These are phyloP conservation scores for Gossypium mustelinum DNA, from an alignment of 345 rosid species.

Conservation along the genomic window DNA sequence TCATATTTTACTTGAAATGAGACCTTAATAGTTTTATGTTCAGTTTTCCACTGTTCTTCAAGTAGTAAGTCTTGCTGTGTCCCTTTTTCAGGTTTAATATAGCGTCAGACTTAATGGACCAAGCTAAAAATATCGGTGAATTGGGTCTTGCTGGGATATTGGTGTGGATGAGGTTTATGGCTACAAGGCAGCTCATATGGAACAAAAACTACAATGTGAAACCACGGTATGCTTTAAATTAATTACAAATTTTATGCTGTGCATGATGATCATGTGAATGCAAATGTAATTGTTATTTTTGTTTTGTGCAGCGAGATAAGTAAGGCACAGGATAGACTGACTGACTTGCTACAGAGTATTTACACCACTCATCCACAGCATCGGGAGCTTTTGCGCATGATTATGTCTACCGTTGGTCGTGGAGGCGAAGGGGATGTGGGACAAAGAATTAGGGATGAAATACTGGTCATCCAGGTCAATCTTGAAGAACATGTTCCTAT, in stretches of 20 bases:
- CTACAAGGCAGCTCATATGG: slow-evolving; percentile 97
- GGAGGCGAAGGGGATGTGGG: slow-evolving; percentile 99
- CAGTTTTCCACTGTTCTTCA: slow-evolving; percentile 8
- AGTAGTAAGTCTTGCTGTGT: slow-evolving; percentile 5
- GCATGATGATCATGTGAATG: background rate
- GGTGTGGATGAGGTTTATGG: slow-evolving; percentile 99
- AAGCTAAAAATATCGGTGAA: slow-evolving; percentile 73
- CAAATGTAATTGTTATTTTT: background rate
- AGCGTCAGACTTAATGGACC: slow-evolving; percentile 79
- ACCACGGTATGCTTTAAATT: slow-evolving; percentile 65
- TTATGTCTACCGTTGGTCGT: slow-evolving; percentile 93
- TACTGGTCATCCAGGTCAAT: slow-evolving; percentile 89
- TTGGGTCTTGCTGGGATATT: slow-evolving; percentile 84
- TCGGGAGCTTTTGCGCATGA: slow-evolving; percentile 77
- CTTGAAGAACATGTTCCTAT: slow-evolving; percentile 20
- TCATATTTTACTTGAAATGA: background rate
- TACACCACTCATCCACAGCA: slow-evolving; percentile 55
- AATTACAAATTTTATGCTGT: background rate
- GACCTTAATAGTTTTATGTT: slow-evolving; percentile 2
- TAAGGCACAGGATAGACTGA: slow-evolving; percentile 93
- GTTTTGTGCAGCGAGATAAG: slow-evolving; percentile 79
- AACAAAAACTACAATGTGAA: slow-evolving; percentile 97
- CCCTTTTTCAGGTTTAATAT: slow-evolving; percentile 68
- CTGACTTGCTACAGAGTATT: slow-evolving; percentile 62
- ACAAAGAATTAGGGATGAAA: slow-evolving; percentile 96